A percentile compares a stretch with the other conserved stretches of the same genome.
Evolutionary conservation across 352 stramenopile species (phyloP).

Genomic region (Phytophthora uliginosa): DNA sequence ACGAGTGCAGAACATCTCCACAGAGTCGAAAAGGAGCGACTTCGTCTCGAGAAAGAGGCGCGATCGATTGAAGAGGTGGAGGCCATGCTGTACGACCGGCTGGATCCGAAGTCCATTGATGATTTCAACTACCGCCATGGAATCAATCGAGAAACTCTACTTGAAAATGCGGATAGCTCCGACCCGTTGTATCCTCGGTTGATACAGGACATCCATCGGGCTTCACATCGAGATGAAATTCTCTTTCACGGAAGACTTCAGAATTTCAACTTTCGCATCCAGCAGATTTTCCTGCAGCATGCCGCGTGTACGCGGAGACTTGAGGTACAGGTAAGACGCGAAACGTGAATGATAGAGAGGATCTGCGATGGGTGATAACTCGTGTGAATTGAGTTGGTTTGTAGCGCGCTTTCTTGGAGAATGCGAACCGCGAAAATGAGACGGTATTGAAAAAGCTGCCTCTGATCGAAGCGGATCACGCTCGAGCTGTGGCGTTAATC

Average conservation of each 20-base stretch:
- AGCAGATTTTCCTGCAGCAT: constrained; percentile 61
- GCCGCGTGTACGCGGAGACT: constrained; percentile 50
- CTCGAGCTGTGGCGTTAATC: constrained; percentile 47
- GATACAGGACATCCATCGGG: constrained; percentile 62
- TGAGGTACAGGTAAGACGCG: constrained; percentile 55
- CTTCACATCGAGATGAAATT: constrained; percentile 70
- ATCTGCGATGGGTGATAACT: neutral
- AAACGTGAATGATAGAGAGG: neutral
- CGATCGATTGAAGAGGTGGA: constrained; percentile 63
- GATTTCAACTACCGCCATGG: constrained; percentile 79
- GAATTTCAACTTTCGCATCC: constrained; percentile 76
- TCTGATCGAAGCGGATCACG: constrained; percentile 66
- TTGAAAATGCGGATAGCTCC: constrained; percentile 35
- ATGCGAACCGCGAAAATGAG: constrained; percentile 52
- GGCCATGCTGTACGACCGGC: constrained; percentile 65
- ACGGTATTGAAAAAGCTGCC: constrained; percentile 66
- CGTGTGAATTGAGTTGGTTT: neutral
- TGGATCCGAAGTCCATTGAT: constrained; percentile 72
- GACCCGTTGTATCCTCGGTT: constrained; percentile 63
- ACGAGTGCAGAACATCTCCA: constrained; percentile 47
- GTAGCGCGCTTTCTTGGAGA: constrained; percentile 65
- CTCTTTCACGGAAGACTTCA: constrained; percentile 73
- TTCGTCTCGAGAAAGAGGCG: constrained; percentile 80
- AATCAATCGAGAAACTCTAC: constrained; percentile 50
- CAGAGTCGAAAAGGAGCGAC: constrained; percentile 63